Base-by-base conservation (phyloP, 2,329 filamentous ascomycete genomes). In the Aspergillus felis region DNA sequence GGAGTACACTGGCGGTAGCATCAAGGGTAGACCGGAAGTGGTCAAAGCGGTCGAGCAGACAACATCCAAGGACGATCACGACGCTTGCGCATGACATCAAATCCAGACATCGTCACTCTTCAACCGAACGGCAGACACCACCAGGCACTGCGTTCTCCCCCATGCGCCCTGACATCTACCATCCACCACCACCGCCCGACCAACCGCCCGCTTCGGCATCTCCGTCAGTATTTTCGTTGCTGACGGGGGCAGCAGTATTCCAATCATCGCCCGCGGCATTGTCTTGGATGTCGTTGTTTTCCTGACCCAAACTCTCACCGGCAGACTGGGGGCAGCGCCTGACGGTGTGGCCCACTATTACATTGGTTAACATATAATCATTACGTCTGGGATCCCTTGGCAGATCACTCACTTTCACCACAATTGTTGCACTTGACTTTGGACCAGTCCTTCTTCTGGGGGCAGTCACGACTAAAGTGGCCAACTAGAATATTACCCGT, bases 401-500 rank as follows among this genome's bases (percentile, higher is more conserved):
- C 12, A 28, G 48, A 48, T 6, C 46, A 69, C 72, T 65, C 65
- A 78, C 77, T 76, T 53, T 78, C 72, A 12, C 73, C 71, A 50
- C 78, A 80, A 29, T 74, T 75, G 60, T 71, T 76, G 64, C 78
- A 80, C 57, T 77, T 73, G 25, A 80, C 76, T 47, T 71, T 74
- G 2, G 69, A 73, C 67, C 71, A 80, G 57, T 80, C 72, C 44
- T 71, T 74, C 20, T 76, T 74, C 61, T 76, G 65, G 5, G 76
- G 67, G 55, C 78, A 80, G n/a, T 79, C 77, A 17, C 73, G 74
- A 50, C 69, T 69, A 55, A 70, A 71, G 57, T 80, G 78, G 3
- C 78, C 78, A 29, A 70, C 75, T 76, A 54, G 17, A 51, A 44
- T 25, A 32, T 27, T 17, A 1, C 10, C 25, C 2, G 42, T 68